These are phyloP conservation scores for Akanthomyces lecanii DNA, from an alignment of 2,329 filamentous ascomycete species.

Conservation along the genomic window DNA sequence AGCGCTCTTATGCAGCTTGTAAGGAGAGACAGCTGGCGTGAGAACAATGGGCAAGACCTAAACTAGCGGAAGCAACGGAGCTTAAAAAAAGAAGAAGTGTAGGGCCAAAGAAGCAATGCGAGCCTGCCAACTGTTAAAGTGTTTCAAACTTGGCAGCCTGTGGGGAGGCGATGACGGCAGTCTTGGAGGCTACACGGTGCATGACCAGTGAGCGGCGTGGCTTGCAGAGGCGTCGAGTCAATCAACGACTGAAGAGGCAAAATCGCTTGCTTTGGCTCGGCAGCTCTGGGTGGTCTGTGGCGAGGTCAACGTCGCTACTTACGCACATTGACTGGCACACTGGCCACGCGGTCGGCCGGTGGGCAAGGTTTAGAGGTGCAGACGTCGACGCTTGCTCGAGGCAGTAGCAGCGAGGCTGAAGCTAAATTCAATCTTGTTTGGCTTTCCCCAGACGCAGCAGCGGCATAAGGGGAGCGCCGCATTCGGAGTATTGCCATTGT, in stretches of 20 bases:
- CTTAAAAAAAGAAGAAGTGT: not conserved
- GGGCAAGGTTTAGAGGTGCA: constrained; percentile 7
- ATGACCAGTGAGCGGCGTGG: constrained; percentile 1
- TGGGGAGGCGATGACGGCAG: constrained; percentile 2
- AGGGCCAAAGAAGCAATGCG: not conserved
- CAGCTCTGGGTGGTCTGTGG: not conserved
- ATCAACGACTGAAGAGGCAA: not conserved
- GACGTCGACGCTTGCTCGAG: not conserved
- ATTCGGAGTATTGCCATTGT: not conserved
- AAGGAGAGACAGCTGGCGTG: not conserved
- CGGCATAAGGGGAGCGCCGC: not conserved
- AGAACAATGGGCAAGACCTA: constrained; percentile 2
- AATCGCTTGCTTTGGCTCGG: constrained; percentile 1
- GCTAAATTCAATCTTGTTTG: not conserved
- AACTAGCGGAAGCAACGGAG: constrained; percentile 4
- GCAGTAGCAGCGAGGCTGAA: not conserved
- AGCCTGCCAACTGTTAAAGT: not conserved
- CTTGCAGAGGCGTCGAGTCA: constrained; percentile 1
- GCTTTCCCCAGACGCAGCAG: not conserved
- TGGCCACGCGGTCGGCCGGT: not conserved
- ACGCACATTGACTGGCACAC: not conserved
- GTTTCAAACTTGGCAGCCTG: constrained; percentile 10
- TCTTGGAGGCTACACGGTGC: not conserved
- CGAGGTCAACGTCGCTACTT: not conserved
- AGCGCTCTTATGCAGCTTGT: not conserved